These are phyloP conservation scores for Fusarium sp. DNA, from an alignment of 2,329 filamentous ascomycete species.

Conservation along the genomic window DNA sequence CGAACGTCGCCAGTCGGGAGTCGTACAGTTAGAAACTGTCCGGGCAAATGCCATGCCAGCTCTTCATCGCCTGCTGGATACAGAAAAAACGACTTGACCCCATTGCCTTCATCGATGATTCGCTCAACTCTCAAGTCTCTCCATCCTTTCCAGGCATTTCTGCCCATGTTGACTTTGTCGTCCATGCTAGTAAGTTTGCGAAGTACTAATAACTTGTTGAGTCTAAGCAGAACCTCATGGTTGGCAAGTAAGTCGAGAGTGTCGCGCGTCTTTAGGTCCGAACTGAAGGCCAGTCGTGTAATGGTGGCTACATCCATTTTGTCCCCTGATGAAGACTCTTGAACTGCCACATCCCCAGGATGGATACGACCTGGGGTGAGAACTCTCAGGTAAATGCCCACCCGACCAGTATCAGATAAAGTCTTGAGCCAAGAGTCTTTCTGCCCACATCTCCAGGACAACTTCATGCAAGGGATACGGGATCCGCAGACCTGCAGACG, in stretches of 20 bases:
- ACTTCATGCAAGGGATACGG: slow-evolving; percentile 20
- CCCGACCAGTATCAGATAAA: slow-evolving; percentile 5
- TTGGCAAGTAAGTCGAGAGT: slow-evolving; percentile 8
- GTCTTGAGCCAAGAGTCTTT: slow-evolving; percentile 19
- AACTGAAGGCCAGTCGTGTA: background rate
- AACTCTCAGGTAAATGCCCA: slow-evolving; percentile 9
- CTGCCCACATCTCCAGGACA: slow-evolving; percentile 22
- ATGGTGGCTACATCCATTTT: slow-evolving; percentile 12
- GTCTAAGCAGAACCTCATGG: background rate
- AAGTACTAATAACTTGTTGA: background rate
- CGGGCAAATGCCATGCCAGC: slow-evolving; percentile 11
- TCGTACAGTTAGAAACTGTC: slow-evolving; percentile 12
- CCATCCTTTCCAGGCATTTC: slow-evolving; percentile 11
- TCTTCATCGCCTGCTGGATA: background rate
- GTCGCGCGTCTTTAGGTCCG: slow-evolving; percentile 10
- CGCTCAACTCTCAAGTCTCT: slow-evolving; percentile 1
- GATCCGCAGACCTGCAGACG: slow-evolving; percentile 23
- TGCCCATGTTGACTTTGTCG: background rate
- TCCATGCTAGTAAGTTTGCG: slow-evolving; percentile 6
- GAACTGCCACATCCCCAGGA: slow-evolving; percentile 9
- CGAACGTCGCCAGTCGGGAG: slow-evolving; percentile 13
- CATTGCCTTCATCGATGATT: slow-evolving; percentile 2
- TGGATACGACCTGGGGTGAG: background rate
- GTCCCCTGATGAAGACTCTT: slow-evolving; percentile 5
- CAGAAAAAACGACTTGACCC: slow-evolving; percentile 3